Evolutionary conservation across 192 early-diverging fungal species (phyloP).

Genomic region (Gorgonomyces haynaldii): DNA sequence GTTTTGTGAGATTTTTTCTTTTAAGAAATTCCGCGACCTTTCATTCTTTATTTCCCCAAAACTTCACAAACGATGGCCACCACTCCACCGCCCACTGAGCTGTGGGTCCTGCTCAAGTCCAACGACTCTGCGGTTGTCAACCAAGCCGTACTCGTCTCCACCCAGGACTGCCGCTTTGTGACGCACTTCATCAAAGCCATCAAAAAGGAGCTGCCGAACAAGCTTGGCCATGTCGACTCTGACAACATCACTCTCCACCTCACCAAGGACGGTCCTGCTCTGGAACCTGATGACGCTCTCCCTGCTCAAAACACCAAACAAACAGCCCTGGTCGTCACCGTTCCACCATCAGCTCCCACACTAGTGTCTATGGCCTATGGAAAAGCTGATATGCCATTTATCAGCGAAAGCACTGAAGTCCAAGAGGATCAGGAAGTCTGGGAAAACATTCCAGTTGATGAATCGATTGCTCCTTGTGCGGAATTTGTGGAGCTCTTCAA

Average conservation of each 20-base stretch:
- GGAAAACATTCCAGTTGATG: constrained; percentile 3
- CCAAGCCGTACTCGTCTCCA: constrained; percentile 11
- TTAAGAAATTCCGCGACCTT: not conserved
- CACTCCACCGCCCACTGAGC: constrained; percentile 8
- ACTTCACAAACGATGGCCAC: constrained; percentile 11
- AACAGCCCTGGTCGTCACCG: constrained; percentile 12
- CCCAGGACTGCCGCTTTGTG: constrained; percentile 10
- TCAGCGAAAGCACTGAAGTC: not conserved
- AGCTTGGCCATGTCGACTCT: constrained; percentile 1
- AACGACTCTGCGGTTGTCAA: constrained; percentile 11
- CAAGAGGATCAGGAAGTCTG: constrained; percentile 2
- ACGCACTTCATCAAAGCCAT: constrained; percentile 12
- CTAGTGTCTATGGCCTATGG: not conserved
- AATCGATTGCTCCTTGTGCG: not conserved
- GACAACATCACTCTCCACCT: constrained; percentile 11
- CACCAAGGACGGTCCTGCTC: constrained; percentile 8
- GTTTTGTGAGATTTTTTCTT: not conserved
- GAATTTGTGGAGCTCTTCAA: constrained; percentile 4
- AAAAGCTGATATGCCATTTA: not conserved
- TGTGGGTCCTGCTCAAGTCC: constrained; percentile 14
- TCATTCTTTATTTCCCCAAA: not conserved
- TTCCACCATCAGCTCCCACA: constrained; percentile 1
- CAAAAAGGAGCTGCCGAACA: constrained; percentile 13
- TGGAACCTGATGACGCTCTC: constrained; percentile 6
- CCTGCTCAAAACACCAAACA: constrained; percentile 13